These are phyloP conservation scores for Ogataea methylovora DNA, from an alignment of 805 yeast species.

Conservation along the genomic window DNA sequence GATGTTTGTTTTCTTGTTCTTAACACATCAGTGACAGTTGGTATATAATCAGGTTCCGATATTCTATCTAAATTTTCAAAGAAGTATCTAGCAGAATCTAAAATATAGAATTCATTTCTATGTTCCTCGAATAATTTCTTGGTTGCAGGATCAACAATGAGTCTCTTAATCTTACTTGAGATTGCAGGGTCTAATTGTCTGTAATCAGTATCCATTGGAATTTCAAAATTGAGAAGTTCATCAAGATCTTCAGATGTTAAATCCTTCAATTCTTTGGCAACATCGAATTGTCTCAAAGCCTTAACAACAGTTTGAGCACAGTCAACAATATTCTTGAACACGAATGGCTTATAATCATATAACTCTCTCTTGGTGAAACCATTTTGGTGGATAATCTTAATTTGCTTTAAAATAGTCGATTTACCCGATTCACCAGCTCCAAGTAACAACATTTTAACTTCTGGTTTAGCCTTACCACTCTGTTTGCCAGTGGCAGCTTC, in stretches of 20 bases:
- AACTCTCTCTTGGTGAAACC: slow-evolving; percentile 69
- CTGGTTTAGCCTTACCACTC: slow-evolving; percentile 28
- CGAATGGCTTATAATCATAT: slow-evolving; percentile 68
- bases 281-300: slow-evolving; percentile 50
- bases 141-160: slow-evolving; percentile 57
- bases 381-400: slow-evolving; percentile 68
- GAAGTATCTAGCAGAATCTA: slow-evolving; percentile 82
- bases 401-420: slow-evolving; percentile 74
- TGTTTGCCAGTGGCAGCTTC: slow-evolving; percentile 1
- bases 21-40: slow-evolving; percentile 69
- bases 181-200: slow-evolving; percentile 39
- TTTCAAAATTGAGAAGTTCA: slow-evolving; percentile 35
- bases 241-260: slow-evolving; percentile 32
- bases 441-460: slow-evolving; percentile 64
- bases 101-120: slow-evolving; percentile 66
- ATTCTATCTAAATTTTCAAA: slow-evolving; percentile 61
- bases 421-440: slow-evolving; percentile 91
- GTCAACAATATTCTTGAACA: slow-evolving; percentile 69
- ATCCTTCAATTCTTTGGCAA: slow-evolving; percentile 28
- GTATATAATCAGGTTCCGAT: slow-evolving; percentile 51
- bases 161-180: slow-evolving; percentile 37
- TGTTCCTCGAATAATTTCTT: slow-evolving; percentile 47
- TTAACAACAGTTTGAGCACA: slow-evolving; percentile 64
- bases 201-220: slow-evolving; percentile 46
- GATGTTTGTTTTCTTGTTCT: slow-evolving; percentile 89